Evolutionary conservation across 805 yeast genomes (phyloP).

Genomic region (Suhomyces prunicola): DNA sequence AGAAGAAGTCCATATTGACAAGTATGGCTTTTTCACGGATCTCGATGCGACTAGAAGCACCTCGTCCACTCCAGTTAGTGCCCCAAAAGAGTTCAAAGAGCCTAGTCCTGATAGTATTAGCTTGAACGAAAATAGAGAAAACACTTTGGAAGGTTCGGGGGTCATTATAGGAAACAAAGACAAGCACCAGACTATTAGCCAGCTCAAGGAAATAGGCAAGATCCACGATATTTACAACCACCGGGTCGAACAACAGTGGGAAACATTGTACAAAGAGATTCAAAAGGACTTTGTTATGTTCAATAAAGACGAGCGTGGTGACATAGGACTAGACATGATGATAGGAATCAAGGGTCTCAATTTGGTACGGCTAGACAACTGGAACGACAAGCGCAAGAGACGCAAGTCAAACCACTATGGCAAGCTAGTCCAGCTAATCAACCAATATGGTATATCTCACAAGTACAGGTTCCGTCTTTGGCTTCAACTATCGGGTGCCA

Average conservation of each 20-base stretch:
- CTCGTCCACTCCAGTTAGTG: not conserved
- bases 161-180: slow-evolving; percentile 12
- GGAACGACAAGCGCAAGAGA: not conserved
- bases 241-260: slow-evolving; percentile 44
- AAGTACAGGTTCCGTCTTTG: slow-evolving; percentile 47
- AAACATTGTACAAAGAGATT: slow-evolving; percentile 37
- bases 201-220: slow-evolving; percentile 38
- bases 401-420: slow-evolving; percentile 7
- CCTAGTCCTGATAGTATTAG: not conserved
- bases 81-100: not conserved
- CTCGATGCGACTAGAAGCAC: slow-evolving; percentile 4
- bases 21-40: slow-evolving; percentile 47
- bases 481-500: slow-evolving; percentile 55
- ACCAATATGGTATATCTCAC: slow-evolving; percentile 45
- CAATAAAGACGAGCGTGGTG: slow-evolving; percentile 5
- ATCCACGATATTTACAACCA: slow-evolving; percentile 43
- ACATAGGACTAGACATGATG: slow-evolving; percentile 18
- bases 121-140: not conserved
- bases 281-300: slow-evolving; percentile 18
- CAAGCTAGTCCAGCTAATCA: slow-evolving; percentile 27
- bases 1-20: slow-evolving; percentile 33
- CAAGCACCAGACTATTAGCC: slow-evolving; percentile 16
- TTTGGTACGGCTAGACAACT: slow-evolving; percentile 18
- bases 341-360: slow-evolving; percentile 41
- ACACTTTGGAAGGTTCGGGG: slow-evolving; percentile 1